A percentile compares a stretch with the other conserved stretches of the same genome.
phyloP scores from a whole-genome alignment of 139 green algal species.

The Coccomyxa sp. region DNA sequence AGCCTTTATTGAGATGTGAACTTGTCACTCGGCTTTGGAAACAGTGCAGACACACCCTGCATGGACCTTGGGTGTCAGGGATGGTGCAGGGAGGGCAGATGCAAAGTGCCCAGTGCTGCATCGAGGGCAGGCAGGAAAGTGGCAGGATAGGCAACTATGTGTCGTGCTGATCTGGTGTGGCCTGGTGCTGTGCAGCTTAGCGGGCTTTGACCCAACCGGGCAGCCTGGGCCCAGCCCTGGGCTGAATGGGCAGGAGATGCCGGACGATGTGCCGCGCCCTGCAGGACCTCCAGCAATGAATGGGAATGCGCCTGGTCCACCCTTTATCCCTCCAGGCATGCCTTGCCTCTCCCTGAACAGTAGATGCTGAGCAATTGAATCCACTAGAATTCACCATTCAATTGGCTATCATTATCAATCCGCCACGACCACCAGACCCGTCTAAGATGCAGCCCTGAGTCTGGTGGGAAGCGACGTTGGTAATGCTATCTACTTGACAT shows the following conservation, averaged over 20 bases:
- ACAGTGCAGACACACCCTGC: background rate
- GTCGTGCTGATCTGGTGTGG: too few relatives aligned
- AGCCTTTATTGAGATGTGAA: background rate
- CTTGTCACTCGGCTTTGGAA: background rate
- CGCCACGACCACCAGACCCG: too few relatives aligned
- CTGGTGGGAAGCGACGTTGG: too few relatives aligned
- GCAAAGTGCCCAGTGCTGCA: too few relatives aligned
- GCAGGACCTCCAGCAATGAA: background rate
- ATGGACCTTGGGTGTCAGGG: background rate
- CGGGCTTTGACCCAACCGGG: background rate
- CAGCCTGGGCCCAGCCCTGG: background rate
- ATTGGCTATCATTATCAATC: too few relatives aligned
- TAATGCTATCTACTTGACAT: too few relatives aligned
- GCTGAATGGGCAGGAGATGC: background rate
- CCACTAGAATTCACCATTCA: too few relatives aligned
- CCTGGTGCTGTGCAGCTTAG: background rate
- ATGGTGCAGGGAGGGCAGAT: too few relatives aligned
- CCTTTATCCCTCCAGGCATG: background rate
- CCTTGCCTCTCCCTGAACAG: background rate
- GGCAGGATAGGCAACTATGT: too few relatives aligned
- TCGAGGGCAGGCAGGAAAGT: too few relatives aligned
- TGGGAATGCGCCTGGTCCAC: background rate
- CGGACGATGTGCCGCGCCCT: background rate
- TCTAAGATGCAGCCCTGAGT: too few relatives aligned
- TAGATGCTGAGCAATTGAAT: too few relatives aligned